phyloP scores from a whole-genome alignment of 2,329 filamentous ascomycete species.

The Rosellinia necatrix region DNA sequence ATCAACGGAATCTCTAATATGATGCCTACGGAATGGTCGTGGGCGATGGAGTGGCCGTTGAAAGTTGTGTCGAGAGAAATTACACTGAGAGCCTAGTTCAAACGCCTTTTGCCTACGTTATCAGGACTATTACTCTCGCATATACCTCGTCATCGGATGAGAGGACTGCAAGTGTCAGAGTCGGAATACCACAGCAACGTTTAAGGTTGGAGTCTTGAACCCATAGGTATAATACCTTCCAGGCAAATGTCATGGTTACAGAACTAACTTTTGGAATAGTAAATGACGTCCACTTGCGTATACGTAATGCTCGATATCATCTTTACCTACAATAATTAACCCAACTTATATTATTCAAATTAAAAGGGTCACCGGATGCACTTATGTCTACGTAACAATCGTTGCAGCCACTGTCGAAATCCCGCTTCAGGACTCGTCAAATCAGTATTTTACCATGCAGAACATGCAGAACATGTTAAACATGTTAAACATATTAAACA shows the following conservation, averaged over 20 bases:
- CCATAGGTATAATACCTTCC: slow-evolving; percentile 5
- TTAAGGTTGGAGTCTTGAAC: not conserved
- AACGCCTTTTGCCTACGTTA: not conserved
- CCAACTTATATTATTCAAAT: not conserved
- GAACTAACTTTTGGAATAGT: not conserved
- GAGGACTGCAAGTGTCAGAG: not conserved
- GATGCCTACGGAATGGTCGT: slow-evolving; percentile 11
- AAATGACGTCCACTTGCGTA: not conserved
- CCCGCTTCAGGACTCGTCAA: too few relatives aligned
- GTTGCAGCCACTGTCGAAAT: too few relatives aligned
- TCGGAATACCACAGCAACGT: not conserved
- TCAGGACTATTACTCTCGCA: not conserved
- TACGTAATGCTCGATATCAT: not conserved
- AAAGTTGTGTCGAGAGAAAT: slow-evolving; percentile 16
- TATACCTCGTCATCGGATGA: not conserved
- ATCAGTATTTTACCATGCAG: too few relatives aligned
- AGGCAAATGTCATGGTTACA: not conserved
- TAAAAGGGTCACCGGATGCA: too few relatives aligned
- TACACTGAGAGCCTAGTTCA: not conserved
- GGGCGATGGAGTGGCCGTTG: slow-evolving; percentile 21
- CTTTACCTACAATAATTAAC: not conserved
- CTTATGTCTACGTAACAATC: too few relatives aligned
- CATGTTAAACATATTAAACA: not conserved
- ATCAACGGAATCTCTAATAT: slow-evolving; percentile 18
- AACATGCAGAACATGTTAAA: too few relatives aligned